Conservation (phyloP, 1,139 yeast species). For the Diutina siamensis region DNA sequence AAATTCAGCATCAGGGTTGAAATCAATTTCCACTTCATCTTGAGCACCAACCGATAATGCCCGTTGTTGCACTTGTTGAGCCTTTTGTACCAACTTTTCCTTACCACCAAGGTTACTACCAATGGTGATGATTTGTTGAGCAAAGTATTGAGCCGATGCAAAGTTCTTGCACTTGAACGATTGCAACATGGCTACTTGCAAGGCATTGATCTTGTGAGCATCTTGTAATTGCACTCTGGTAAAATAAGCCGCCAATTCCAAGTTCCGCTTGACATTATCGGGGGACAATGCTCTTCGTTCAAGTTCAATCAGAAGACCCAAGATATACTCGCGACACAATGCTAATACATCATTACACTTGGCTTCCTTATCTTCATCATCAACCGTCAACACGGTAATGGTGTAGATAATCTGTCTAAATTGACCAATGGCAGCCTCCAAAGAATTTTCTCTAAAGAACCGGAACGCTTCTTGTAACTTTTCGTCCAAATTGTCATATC, state of each 20-base stretch:
- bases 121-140: slow-evolving; percentile 65
- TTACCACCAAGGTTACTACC: slow-evolving; percentile 46
- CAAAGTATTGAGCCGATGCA: slow-evolving; percentile 85
- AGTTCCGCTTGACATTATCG: slow-evolving; percentile 65
- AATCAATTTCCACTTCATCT: slow-evolving; percentile 84
- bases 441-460: slow-evolving; percentile 70
- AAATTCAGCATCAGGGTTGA: slow-evolving; percentile 85
- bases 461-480: slow-evolving; percentile 69
- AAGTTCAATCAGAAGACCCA: slow-evolving; percentile 85
- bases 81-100: slow-evolving; percentile 61
- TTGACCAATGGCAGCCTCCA: slow-evolving; percentile 64
- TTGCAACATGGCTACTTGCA: slow-evolving; percentile 92
- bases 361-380: slow-evolving; percentile 60
- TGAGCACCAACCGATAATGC: slow-evolving; percentile 28
- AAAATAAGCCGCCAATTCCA: slow-evolving; percentile 93
- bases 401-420: slow-evolving; percentile 78
- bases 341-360: slow-evolving; percentile 63
- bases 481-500: slow-evolving; percentile 55
- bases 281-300: slow-evolving; percentile 72
- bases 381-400: slow-evolving; percentile 60
- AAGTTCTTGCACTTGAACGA: slow-evolving; percentile 80
- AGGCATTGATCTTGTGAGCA: slow-evolving; percentile 75
- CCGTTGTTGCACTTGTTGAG: slow-evolving; percentile 44
- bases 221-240: slow-evolving; percentile 75
- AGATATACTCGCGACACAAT: slow-evolving; percentile 78